Conservation (phyloP, 2,329 filamentous ascomycete genomes). For the Magnaporthiopsis rhizophila region DNA sequence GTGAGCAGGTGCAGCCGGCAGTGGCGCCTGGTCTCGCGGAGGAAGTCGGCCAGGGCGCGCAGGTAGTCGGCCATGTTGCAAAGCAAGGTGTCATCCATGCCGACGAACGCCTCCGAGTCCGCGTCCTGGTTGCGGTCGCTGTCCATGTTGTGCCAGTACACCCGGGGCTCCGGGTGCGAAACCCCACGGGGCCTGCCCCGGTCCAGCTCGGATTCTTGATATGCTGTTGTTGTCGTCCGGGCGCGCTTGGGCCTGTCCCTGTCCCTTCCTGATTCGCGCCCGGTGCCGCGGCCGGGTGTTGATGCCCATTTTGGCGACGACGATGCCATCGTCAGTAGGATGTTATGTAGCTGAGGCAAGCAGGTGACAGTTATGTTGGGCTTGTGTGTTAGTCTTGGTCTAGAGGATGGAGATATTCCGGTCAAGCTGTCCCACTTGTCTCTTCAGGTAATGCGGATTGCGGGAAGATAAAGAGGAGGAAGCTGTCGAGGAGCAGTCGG, state of each 20-base stretch:
- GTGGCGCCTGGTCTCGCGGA: background rate
- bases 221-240: no score
- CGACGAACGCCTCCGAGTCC: background rate
- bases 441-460: no score
- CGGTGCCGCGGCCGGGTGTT: background rate
- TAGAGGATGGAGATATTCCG: no score
- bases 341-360: background rate
- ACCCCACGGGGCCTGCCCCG: no score
- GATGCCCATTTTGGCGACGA: background rate
- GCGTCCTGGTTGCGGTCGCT: background rate
- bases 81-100: background rate
- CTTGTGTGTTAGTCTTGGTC: no score
- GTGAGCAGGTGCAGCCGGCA: constrained; percentile 1
- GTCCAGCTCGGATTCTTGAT: no score
- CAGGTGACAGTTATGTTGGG: no score
- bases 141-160: constrained; percentile 6
- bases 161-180: background rate
- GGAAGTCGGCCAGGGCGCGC: background rate
- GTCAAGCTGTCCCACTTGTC: no score
- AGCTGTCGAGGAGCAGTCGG: no score
- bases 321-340: background rate
- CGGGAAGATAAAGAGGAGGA: no score
- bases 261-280: background rate
- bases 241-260: background rate
- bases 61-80: background rate